phyloP scores from a whole-genome alignment of 106 monocot species.

The Platanthera guangdongensis region DNA sequence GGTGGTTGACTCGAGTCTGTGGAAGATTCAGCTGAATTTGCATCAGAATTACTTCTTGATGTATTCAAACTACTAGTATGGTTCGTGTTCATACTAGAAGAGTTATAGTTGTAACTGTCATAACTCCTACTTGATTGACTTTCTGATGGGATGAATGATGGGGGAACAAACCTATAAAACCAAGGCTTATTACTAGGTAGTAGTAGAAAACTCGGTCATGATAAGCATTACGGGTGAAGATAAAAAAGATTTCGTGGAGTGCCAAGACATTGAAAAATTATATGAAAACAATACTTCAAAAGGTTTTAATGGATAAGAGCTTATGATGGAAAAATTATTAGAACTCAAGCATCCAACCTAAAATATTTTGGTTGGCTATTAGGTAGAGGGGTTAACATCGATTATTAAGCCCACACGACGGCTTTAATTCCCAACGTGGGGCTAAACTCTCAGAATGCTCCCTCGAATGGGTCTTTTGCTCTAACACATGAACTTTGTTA shows the following conservation, averaged over 20 bases:
- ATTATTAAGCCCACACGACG: no score
- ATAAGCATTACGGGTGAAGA: neutral
- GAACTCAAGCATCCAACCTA: neutral
- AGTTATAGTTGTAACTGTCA: no score
- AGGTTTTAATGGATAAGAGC: neutral
- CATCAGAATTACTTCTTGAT: neutral
- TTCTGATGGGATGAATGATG: slow-evolving; percentile 21
- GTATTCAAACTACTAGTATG: neutral
- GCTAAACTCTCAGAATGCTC: no score
- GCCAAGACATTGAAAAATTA: neutral
- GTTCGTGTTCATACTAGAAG: no score
- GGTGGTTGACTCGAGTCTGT: neutral
- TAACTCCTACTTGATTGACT: neutral
- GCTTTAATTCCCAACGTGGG: no score
- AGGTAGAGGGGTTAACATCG: no score
- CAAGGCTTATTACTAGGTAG: slow-evolving; percentile 32
- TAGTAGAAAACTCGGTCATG: neutral
- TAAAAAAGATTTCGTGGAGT: neutral
- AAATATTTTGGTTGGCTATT: no score
- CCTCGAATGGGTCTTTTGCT: no score
- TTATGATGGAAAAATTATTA: neutral
- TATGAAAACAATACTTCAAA: neutral
- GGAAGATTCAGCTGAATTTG: neutral
- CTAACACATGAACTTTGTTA: no score
- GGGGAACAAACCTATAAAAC: slow-evolving; percentile 64